A percentile compares a stretch with the other conserved stretches of the same genome.
These are phyloP conservation scores for Leccinum fibrillosum DNA, from an alignment of 768 basidiomycete species.

Conservation along the genomic window DNA sequence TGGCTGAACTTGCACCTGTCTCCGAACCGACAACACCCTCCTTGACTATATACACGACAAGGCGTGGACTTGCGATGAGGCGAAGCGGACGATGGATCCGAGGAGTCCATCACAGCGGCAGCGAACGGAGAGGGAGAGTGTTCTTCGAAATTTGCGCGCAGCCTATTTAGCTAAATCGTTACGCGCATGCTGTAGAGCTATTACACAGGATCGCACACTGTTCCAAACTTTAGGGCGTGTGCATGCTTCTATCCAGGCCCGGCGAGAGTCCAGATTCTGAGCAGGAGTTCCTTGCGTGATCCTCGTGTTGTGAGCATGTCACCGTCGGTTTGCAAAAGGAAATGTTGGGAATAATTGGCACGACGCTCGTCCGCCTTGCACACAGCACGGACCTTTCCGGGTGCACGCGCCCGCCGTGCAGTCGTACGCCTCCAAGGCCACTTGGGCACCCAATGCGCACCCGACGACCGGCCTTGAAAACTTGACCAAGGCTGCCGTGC, in stretches of 20 bases:
- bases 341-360: neutral
- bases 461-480: too few species aligned
- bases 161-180: neutral
- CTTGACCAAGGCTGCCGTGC: too few species aligned
- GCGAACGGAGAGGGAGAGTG: neutral
- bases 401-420: too few species aligned
- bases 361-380: neutral
- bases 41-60: constrained; percentile 23
- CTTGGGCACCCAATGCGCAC: too few species aligned
- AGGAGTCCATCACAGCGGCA: constrained; percentile 6
- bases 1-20: constrained; percentile 26
- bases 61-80: constrained; percentile 4
- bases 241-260: neutral
- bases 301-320: neutral
- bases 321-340: too few species aligned
- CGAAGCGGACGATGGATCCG: neutral
- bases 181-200: neutral
- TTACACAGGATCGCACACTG: neutral
- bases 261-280: neutral
- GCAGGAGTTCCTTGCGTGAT: neutral
- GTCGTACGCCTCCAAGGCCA: too few species aligned
- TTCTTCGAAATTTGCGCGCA: neutral
- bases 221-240: neutral
- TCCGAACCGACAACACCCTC: constrained; percentile 25
- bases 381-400: neutral